These are phyloP conservation scores for Phytopythium mirpurense DNA, from an alignment of 352 stramenopile species.

Conservation along the genomic window DNA sequence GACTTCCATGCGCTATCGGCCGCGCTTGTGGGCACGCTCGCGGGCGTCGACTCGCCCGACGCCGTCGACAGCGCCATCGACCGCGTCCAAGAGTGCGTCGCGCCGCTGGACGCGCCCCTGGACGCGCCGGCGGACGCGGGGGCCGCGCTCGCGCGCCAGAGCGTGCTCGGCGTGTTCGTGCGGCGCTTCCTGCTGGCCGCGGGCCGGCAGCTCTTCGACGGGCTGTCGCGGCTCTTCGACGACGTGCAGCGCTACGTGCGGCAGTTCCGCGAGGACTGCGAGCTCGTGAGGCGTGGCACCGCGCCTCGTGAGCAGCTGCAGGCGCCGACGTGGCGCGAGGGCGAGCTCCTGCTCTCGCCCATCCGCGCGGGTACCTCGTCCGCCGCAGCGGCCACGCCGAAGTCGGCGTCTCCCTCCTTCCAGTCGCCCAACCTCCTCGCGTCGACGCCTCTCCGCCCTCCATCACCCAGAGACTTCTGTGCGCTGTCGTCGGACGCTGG, in stretches of 20 bases:
- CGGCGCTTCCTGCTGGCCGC: conserved; percentile 57
- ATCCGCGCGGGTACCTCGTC: conserved; percentile 12
- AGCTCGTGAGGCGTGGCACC: conserved; percentile 12
- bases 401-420: not conserved
- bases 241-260: conserved; percentile 50
- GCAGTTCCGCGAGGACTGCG: conserved; percentile 31
- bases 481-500: not conserved
- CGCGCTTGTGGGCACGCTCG: conserved; percentile 46
- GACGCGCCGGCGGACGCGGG: conserved; percentile 27
- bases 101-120: conserved; percentile 22
- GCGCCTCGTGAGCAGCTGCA: not conserved
- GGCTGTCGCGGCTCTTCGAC: conserved; percentile 61
- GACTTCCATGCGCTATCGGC: conserved; percentile 42
- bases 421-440: conserved; percentile 1
- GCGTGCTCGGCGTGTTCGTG: conserved; percentile 64
- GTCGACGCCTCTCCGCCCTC: not conserved
- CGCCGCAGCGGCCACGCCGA: not conserved
- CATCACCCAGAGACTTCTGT: not conserved
- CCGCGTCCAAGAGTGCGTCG: conserved; percentile 54
- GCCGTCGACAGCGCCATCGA: conserved; percentile 61
- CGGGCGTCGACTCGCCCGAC: conserved; percentile 54
- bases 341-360: conserved; percentile 31
- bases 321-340: conserved; percentile 14
- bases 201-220: conserved; percentile 62
- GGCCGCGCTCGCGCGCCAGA: conserved; percentile 40